Conservation (phyloP, 345 rosid genomes). For the Salix purpurea region DNA sequence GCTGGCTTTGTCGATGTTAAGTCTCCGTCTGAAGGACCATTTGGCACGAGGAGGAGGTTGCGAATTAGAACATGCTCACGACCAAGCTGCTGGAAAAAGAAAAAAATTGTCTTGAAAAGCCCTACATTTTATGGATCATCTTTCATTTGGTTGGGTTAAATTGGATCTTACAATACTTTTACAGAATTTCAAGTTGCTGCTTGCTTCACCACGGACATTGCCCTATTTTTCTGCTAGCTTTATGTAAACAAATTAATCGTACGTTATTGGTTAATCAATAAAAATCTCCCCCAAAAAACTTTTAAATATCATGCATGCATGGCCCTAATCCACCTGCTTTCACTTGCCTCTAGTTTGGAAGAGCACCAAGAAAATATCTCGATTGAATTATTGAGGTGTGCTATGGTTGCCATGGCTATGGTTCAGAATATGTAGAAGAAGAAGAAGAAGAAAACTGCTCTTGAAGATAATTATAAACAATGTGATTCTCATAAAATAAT, state of each 20-base stretch:
- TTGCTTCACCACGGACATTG: slow-evolving; percentile 12
- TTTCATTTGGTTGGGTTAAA: slow-evolving; percentile 15
- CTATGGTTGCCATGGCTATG: too few relatives aligned
- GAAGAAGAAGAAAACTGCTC: too few relatives aligned
- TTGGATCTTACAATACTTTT: slow-evolving; percentile 18
- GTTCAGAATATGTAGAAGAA: too few relatives aligned
- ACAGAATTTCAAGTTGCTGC: slow-evolving; percentile 11
- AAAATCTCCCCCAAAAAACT: too few relatives aligned
- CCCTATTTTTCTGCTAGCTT: background rate
- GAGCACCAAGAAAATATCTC: background rate
- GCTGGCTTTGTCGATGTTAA: slow-evolving; percentile 10
- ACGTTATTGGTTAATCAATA: background rate
- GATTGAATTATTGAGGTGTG: too few relatives aligned
- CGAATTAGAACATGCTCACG: background rate
- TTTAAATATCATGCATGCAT: too few relatives aligned
- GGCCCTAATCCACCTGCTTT: background rate
- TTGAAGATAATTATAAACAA: background rate
- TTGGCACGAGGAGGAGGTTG: slow-evolving; percentile 18
- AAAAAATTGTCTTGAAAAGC: slow-evolving; percentile 23
- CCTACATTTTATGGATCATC: slow-evolving; percentile 11
- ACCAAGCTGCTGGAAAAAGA: slow-evolving; percentile 13
- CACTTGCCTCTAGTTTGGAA: background rate
- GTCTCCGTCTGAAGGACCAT: slow-evolving; percentile 12
- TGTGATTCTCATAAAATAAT: too few relatives aligned
- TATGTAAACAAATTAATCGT: background rate